Conservation (phyloP, 306 rosid species). For the Lathyrus tuberosus region DNA sequence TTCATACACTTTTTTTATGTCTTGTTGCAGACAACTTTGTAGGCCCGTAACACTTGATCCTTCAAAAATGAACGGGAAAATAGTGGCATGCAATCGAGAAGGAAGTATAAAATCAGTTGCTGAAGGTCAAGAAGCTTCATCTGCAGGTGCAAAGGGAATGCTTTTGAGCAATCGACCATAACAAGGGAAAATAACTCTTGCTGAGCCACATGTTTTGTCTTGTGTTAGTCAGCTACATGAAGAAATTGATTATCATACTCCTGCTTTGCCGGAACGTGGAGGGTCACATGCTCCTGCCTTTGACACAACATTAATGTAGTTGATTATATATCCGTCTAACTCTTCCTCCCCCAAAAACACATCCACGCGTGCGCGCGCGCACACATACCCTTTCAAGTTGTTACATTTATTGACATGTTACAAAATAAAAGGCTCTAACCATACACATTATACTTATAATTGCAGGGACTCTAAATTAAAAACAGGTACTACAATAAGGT, state of each 20-base stretch:
- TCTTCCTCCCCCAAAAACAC: too few species aligned
- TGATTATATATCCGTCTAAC: neutral
- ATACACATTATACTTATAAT: neutral
- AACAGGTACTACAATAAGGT: slow-evolving; percentile 6
- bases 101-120: slow-evolving; percentile 45
- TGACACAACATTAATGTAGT: slow-evolving; percentile 25
- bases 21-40: slow-evolving; percentile 41
- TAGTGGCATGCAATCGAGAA: slow-evolving; percentile 51
- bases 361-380: too few species aligned
- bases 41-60: slow-evolving; percentile 51
- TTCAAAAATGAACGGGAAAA: slow-evolving; percentile 57
- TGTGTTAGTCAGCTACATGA: neutral
- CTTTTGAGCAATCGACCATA: slow-evolving; percentile 42
- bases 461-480: slow-evolving; percentile 30
- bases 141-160: slow-evolving; percentile 68
- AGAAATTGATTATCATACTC: neutral
- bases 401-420: neutral
- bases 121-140: slow-evolving; percentile 45
- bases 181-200: slow-evolving; percentile 39
- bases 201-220: slow-evolving; percentile 59
- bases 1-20: neutral
- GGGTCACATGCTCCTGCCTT: too few species aligned
- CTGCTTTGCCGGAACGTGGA: too few species aligned
- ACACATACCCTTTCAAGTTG: neutral
- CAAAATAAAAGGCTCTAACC: neutral